Evolutionary conservation across 148 eudicot genomes (phyloP).

Genomic region (Suaeda aralocaspica): DNA sequence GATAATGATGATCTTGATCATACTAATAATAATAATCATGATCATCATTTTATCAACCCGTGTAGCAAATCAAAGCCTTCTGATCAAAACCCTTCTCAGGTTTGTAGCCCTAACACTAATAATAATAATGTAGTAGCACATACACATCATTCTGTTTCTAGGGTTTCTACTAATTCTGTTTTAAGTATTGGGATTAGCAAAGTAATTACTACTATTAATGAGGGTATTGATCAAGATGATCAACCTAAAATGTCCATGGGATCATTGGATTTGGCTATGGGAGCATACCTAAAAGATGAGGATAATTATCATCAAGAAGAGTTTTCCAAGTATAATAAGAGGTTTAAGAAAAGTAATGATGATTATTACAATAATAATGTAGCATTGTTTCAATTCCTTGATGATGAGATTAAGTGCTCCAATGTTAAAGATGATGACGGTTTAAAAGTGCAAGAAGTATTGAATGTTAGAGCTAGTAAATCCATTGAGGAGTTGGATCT

Average conservation of each 20-base stretch:
- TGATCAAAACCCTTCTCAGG: constrained; percentile 9
- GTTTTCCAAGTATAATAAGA: constrained; percentile 30
- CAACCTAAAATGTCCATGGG: constrained; percentile 33
- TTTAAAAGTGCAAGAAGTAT: background rate
- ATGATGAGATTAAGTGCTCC: constrained; percentile 17
- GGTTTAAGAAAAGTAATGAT: constrained; percentile 32
- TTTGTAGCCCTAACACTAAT: constrained; percentile 20
- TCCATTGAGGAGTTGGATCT: constrained; percentile 58
- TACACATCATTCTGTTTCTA: constrained; percentile 7
- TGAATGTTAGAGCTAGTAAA: constrained; percentile 5
- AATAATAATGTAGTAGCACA: constrained; percentile 9
- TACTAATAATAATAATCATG: background rate
- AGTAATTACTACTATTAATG: constrained; percentile 2
- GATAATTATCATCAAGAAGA: background rate
- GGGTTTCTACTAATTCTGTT: constrained; percentile 10
- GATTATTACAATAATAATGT: background rate
- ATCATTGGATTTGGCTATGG: constrained; percentile 16
- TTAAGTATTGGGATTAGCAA: constrained; percentile 15
- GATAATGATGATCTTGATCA: background rate
- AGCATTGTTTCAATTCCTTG: constrained; percentile 22
- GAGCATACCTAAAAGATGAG: constrained; percentile 5
- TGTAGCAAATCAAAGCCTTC: constrained; percentile 6
- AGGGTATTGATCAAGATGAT: background rate
- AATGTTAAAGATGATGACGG: background rate
- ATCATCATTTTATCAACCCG: constrained; percentile 4